A percentile compares a stretch with the other conserved stretches of the same genome.
These are phyloP conservation scores for Teratosphaeria zuluensis DNA, from an alignment of 2,329 filamentous ascomycete species.

Conservation along the genomic window DNA sequence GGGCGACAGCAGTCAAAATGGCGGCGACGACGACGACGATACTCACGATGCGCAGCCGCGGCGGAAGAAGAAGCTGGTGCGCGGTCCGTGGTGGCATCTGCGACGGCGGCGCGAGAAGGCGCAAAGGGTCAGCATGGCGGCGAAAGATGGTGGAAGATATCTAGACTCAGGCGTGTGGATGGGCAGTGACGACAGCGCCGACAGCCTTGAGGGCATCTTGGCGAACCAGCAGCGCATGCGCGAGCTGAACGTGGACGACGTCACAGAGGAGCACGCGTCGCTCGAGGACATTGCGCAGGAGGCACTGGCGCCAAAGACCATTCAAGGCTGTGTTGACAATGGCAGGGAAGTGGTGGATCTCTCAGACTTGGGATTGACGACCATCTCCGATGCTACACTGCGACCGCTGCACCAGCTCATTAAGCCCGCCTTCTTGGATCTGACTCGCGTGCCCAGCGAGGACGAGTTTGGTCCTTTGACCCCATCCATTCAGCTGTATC, in stretches of 20 bases:
- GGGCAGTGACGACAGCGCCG: constrained; percentile 48
- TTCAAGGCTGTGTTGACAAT: constrained; percentile 36
- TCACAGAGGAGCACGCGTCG: neutral
- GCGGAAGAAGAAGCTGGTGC: constrained; percentile 52
- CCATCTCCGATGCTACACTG: constrained; percentile 49
- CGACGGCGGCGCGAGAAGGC: neutral
- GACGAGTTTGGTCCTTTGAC: constrained; percentile 52
- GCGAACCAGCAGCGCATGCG: constrained; percentile 5
- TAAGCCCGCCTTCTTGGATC: constrained; percentile 17
- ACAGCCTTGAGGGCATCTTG: constrained; percentile 5
- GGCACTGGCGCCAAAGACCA: constrained; percentile 12
- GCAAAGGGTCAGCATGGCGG: constrained; percentile 15
- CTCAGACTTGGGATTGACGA: constrained; percentile 43
- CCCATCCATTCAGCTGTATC: constrained; percentile 51
- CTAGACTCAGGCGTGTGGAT: constrained; percentile 63
- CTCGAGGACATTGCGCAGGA: constrained; percentile 7
- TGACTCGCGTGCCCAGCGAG: constrained; percentile 32
- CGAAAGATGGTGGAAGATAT: constrained; percentile 47
- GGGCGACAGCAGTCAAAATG: neutral
- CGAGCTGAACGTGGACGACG: constrained; percentile 3
- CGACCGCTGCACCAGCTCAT: constrained; percentile 41
- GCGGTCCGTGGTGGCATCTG: constrained; percentile 54
- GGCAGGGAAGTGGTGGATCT: constrained; percentile 53
- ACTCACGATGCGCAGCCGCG: constrained; percentile 42
- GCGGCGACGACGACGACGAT: constrained; percentile 44